Evolutionary conservation across 163 green algal species (phyloP).

Genomic region (Coccomyxa subellipsoidea): DNA sequence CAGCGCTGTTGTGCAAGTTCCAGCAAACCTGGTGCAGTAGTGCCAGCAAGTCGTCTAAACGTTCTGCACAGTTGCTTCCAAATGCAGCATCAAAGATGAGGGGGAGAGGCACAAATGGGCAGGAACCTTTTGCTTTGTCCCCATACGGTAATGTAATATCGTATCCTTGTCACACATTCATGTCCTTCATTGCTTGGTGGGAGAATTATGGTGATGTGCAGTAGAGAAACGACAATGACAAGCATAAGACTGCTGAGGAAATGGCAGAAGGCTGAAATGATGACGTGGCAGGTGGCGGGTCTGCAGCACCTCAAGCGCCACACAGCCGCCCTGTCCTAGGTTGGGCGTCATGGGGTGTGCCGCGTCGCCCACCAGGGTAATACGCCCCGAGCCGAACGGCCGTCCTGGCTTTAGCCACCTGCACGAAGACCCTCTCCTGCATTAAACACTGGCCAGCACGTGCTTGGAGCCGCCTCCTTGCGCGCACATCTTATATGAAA

Average conservation of each 20-base stretch:
- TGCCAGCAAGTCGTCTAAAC: too few relatives aligned
- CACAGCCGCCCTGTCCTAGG: constrained; percentile 40
- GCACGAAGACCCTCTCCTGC: constrained; percentile 1
- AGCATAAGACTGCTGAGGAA: not conserved
- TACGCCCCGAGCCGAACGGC: constrained; percentile 1
- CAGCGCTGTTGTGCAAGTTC: not conserved
- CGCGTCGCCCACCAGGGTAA: constrained; percentile 68
- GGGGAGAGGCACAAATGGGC: not conserved
- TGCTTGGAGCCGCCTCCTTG: too few relatives aligned
- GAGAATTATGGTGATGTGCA: too few relatives aligned
- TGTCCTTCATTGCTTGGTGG: too few relatives aligned
- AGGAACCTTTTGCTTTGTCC: not conserved
- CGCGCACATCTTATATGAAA: too few relatives aligned
- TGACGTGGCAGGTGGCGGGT: not conserved
- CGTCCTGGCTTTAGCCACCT: constrained; percentile 33
- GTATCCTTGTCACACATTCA: not conserved
- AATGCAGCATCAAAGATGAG: not conserved
- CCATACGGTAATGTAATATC: not conserved
- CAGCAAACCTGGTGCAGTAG: too few relatives aligned
- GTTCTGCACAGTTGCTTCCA: too few relatives aligned
- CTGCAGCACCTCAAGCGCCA: not conserved
- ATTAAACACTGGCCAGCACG: too few relatives aligned
- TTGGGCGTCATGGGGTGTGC: constrained; percentile 85
- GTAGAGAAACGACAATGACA: too few relatives aligned
- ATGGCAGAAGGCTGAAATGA: not conserved